phyloP scores from a whole-genome alignment of 176 grass and related monocot genomes.

The Melocanna baccifera region DNA sequence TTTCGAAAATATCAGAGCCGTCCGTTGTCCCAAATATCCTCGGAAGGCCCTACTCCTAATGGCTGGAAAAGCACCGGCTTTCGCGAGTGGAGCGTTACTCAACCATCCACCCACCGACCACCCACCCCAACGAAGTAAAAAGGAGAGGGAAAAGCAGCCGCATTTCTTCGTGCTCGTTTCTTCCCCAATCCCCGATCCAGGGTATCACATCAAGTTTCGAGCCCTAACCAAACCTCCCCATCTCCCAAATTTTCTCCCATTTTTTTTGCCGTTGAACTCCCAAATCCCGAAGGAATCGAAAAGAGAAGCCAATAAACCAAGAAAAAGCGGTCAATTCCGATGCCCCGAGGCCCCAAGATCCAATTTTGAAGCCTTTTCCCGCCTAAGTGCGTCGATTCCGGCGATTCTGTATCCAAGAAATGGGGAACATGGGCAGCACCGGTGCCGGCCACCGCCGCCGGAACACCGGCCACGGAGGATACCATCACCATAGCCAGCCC shows the following conservation, averaged over 20 bases:
- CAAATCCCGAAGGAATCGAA: too few species aligned
- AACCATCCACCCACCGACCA: too few species aligned
- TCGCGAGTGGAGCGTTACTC: too few species aligned
- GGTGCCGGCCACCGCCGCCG: conserved; percentile 8
- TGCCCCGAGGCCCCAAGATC: neutral
- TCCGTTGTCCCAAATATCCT: too few species aligned
- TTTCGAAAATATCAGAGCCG: too few species aligned
- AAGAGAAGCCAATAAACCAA: neutral
- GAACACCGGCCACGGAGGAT: neutral
- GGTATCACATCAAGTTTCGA: neutral
- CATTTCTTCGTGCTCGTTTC: neutral
- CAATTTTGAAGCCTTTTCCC: neutral
- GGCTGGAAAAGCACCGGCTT: too few species aligned
- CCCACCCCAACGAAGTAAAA: too few species aligned
- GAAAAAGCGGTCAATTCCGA: neutral
- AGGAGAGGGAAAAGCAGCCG: neutral
- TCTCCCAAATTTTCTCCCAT: neutral
- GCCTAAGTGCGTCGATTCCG: neutral
- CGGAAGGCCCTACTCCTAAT: too few species aligned
- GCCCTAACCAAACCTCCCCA: neutral
- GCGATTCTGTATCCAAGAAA: neutral
- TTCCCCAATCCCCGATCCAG: neutral
- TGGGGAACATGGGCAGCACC: conserved; percentile 14
- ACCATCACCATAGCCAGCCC: conserved; percentile 2
- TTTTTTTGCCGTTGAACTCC: neutral